Conservation (phyloP, 768 basidiomycete species). For the Auricularia cornea region DNA sequence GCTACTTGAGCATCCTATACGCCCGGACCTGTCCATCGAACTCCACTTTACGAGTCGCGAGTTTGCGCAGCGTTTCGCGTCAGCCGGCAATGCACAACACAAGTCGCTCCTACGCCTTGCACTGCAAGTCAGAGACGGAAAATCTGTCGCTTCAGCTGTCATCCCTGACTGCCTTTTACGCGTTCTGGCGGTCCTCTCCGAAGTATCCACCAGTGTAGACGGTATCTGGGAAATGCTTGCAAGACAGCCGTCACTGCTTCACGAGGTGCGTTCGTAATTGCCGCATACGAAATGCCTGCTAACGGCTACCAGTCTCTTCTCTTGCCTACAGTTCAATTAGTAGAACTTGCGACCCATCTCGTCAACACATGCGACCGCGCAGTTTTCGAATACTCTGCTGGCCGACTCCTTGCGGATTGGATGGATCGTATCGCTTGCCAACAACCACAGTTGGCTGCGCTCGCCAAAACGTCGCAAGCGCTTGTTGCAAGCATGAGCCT, state of each 20-base stretch:
- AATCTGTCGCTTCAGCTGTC: not conserved
- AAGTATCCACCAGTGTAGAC: not conserved
- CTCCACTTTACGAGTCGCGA: not conserved
- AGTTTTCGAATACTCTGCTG: conserved; percentile 56
- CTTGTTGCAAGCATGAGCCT: conserved; percentile 47
- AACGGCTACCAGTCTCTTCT: conserved; percentile 21
- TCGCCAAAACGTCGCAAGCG: conserved; percentile 15
- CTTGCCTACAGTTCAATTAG: conserved; percentile 26
- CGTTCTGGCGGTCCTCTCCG: not conserved
- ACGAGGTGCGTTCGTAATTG: not conserved
- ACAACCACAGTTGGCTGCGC: conserved; percentile 25
- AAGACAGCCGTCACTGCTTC: not conserved
- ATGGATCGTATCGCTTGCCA: conserved; percentile 35
- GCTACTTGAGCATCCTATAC: not conserved
- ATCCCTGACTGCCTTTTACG: not conserved
- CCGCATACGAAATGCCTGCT: not conserved
- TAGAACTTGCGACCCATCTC: conserved; percentile 36
- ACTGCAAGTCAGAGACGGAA: not conserved
- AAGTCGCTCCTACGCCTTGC: not conserved
- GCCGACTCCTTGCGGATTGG: conserved; percentile 51
- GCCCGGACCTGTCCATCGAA: not conserved
- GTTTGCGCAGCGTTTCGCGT: too few species aligned
- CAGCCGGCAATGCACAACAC: not conserved
- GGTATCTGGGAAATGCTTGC: too few species aligned
- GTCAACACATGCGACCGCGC: conserved; percentile 29